phyloP scores from a whole-genome alignment of 2,329 filamentous ascomycete species.

The Lojkania enalia region DNA sequence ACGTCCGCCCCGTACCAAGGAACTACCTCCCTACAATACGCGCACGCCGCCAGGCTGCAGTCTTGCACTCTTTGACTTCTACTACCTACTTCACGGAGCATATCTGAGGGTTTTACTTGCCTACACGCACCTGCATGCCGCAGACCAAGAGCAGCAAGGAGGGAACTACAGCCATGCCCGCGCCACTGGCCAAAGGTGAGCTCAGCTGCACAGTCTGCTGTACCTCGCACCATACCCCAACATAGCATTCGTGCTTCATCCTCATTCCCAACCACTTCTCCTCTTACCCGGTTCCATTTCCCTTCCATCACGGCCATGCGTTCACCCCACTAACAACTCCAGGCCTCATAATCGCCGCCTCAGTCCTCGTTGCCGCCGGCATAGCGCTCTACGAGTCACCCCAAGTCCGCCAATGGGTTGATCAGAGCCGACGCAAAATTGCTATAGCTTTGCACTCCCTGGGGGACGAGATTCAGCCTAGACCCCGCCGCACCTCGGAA shows the following conservation, averaged over 20 bases:
- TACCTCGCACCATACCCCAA: not conserved
- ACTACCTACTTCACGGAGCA: too few species aligned
- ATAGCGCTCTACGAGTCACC: conserved; percentile 67
- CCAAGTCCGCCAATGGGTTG: conserved; percentile 64
- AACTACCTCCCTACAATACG: not conserved
- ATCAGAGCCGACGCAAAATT: conserved; percentile 63
- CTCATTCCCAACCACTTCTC: conserved; percentile 8
- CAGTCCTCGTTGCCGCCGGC: conserved; percentile 63
- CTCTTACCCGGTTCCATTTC: conserved; percentile 13
- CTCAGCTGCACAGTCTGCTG: conserved; percentile 3
- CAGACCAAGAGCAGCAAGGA: too few species aligned
- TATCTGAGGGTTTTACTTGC: too few species aligned
- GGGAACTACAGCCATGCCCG: conserved; percentile 43
- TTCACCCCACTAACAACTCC: conserved; percentile 33
- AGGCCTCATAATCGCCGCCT: conserved; percentile 66
- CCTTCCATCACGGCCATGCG: conserved; percentile 13
- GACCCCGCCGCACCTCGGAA: conserved; percentile 35
- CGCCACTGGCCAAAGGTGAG: conserved; percentile 48
- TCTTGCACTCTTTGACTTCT: conserved; percentile 2
- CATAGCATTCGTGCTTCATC: conserved; percentile 1
- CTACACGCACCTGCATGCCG: too few species aligned
- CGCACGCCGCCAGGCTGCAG: conserved; percentile 11
- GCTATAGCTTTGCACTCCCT: conserved; percentile 61
- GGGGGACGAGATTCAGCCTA: conserved; percentile 61
- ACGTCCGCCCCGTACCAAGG: not conserved